Conservation (phyloP, 345 rosid genomes). For the Dipteronia dyeriana region DNA sequence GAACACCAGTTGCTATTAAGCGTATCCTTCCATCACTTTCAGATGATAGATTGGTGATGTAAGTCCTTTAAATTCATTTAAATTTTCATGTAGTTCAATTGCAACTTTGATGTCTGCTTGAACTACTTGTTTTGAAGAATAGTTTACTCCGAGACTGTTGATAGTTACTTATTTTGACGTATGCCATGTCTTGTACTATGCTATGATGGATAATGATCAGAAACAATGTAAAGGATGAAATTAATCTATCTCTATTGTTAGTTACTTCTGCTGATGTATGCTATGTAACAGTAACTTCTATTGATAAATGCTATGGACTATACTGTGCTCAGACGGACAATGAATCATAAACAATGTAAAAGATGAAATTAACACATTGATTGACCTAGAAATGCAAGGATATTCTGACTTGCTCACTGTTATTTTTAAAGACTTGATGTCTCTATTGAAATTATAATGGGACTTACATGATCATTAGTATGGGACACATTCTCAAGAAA, state of each 20-base stretch:
- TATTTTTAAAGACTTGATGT: background rate
- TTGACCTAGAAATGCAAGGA: background rate
- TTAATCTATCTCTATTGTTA: background rate
- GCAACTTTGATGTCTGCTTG: background rate
- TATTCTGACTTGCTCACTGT: background rate
- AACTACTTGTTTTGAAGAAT: background rate
- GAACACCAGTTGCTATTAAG: slow-evolving; percentile 96
- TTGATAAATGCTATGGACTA: background rate
- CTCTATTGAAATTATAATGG: background rate
- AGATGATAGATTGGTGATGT: slow-evolving; percentile 98
- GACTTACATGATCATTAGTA: background rate
- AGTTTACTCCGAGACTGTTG: background rate
- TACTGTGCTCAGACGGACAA: slow-evolving; percentile 11
- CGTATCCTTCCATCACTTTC: slow-evolving; percentile 98
- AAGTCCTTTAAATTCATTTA: slow-evolving; percentile 31
- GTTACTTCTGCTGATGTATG: background rate
- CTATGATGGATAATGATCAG: slow-evolving; percentile 13
- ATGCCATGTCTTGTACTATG: background rate
- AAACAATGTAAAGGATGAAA: background rate
- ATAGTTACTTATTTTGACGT: background rate
- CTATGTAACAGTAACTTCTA: background rate
- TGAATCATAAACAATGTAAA: slow-evolving; percentile 11
- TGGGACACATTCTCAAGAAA: slow-evolving; percentile 4
- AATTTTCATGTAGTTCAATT: slow-evolving; percentile 6
- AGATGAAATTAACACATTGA: background rate